These are phyloP conservation scores for Penicillium longicatenatum DNA, from an alignment of 495 filamentous ascomycete genomes.

Conservation along the genomic window DNA sequence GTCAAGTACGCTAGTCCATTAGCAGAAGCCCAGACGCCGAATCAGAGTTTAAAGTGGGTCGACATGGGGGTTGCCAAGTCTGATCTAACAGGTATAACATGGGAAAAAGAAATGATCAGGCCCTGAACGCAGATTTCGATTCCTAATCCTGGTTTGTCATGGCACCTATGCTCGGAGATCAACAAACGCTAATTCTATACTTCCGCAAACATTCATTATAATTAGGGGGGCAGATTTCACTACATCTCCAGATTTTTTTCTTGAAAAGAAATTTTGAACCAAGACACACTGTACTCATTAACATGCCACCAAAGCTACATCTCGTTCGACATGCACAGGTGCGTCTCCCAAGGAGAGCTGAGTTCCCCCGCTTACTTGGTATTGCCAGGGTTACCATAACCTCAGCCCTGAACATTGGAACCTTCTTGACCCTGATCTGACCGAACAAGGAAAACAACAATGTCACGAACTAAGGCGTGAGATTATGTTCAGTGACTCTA, in stretches of 20 bases:
- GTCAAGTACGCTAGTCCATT: background rate
- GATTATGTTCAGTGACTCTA: slow-evolving; percentile 58
- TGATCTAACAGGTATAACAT: background rate
- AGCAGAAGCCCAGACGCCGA: background rate
- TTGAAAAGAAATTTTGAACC: background rate
- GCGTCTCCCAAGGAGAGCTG: background rate
- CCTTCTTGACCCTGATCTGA: slow-evolving; percentile 69
- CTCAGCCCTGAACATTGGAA: slow-evolving; percentile 59
- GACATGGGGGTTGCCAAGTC: background rate
- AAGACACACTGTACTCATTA: slow-evolving; percentile 1
- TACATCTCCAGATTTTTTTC: background rate
- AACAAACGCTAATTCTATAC: background rate
- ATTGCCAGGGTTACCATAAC: slow-evolving; percentile 72
- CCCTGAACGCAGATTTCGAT: background rate
- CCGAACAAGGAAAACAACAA: slow-evolving; percentile 65
- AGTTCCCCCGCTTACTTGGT: background rate
- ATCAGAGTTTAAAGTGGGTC: background rate
- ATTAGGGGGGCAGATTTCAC: background rate
- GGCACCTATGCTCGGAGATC: background rate
- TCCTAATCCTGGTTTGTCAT: background rate
- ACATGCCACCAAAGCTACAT: slow-evolving; percentile 36
- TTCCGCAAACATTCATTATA: background rate
- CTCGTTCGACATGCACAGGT: slow-evolving; percentile 44
- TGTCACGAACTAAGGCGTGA: slow-evolving; percentile 54
- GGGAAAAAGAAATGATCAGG: background rate